These are phyloP conservation scores for Rubus parviflorus DNA, from an alignment of 306 rosid species.

Conservation along the genomic window DNA sequence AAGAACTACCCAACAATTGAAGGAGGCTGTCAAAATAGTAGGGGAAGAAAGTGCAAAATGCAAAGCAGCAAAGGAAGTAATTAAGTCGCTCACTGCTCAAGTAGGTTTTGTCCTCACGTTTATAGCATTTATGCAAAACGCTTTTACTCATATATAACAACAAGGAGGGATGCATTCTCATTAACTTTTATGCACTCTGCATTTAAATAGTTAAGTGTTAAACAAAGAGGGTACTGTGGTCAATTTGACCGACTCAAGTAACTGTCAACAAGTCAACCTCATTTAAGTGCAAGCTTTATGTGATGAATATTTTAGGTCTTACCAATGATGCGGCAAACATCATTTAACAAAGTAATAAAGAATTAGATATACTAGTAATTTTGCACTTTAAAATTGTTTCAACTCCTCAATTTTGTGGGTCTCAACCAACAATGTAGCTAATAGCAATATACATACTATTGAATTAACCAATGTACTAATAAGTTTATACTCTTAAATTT, in stretches of 20 bases:
- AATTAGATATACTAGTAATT: neutral
- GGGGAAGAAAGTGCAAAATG: slow-evolving; percentile 80
- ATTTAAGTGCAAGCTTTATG: neutral
- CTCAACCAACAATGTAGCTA: neutral
- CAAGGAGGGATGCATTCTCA: neutral
- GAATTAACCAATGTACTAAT: too few species aligned
- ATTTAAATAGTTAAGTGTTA: neutral
- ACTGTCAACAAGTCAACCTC: neutral
- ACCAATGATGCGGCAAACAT: neutral
- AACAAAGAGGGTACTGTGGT: neutral
- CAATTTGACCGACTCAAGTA: neutral
- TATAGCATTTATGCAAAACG: neutral
- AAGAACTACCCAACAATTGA: slow-evolving; percentile 73
- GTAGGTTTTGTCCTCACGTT: slow-evolving; percentile 36
- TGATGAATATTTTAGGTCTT: neutral
- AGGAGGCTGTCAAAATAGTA: slow-evolving; percentile 80
- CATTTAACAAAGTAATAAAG: neutral
- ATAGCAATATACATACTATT: neutral
- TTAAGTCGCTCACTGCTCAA: slow-evolving; percentile 85
- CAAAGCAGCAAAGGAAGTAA: slow-evolving; percentile 94
- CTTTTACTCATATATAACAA: neutral
- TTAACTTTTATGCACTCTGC: neutral
- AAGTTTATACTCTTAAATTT: neutral
- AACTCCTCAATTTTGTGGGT: neutral
- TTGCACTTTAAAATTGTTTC: neutral